These are phyloP conservation scores for Ceratocystis variospora DNA, from an alignment of 2,329 filamentous ascomycete species.

Conservation along the genomic window DNA sequence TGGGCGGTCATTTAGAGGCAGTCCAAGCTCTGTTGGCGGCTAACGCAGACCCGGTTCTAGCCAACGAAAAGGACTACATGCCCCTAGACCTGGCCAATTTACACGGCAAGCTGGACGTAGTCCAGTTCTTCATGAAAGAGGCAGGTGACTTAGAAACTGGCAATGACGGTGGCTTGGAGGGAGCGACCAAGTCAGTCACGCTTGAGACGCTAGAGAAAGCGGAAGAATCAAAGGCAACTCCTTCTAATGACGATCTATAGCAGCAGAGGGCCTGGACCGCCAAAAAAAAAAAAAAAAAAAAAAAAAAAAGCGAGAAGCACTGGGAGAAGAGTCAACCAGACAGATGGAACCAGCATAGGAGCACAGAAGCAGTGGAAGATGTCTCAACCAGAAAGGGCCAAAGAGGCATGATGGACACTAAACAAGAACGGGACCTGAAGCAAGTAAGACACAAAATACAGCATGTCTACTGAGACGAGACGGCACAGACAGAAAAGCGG, in stretches of 20 bases:
- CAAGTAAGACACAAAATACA: background rate
- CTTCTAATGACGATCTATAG: background rate
- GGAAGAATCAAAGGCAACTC: constrained; percentile 8
- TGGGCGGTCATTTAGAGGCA: constrained; percentile 72
- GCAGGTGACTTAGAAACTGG: constrained; percentile 35
- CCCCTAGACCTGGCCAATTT: constrained; percentile 61
- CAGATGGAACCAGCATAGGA: background rate
- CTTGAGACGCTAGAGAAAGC: constrained; percentile 17
- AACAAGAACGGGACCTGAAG: background rate
- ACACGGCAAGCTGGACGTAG: constrained; percentile 51
- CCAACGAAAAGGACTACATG: constrained; percentile 75
- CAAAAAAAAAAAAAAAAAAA: background rate
- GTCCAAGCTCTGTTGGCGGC: constrained; percentile 59
- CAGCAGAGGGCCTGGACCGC: background rate
- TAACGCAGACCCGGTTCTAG: constrained; percentile 63
- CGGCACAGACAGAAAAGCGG: background rate
- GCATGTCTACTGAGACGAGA: background rate
- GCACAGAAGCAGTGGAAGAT: background rate
- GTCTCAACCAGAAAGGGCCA: background rate
- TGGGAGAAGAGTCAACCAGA: background rate
- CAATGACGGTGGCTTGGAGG: constrained; percentile 25
- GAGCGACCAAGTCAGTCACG: constrained; percentile 23
- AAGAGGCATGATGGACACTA: background rate
- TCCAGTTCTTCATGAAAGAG: constrained; percentile 44
- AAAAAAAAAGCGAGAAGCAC: background rate